Base-by-base conservation (phyloP, 1,139 yeast genomes). In the Kodamaea arcana region DNA sequence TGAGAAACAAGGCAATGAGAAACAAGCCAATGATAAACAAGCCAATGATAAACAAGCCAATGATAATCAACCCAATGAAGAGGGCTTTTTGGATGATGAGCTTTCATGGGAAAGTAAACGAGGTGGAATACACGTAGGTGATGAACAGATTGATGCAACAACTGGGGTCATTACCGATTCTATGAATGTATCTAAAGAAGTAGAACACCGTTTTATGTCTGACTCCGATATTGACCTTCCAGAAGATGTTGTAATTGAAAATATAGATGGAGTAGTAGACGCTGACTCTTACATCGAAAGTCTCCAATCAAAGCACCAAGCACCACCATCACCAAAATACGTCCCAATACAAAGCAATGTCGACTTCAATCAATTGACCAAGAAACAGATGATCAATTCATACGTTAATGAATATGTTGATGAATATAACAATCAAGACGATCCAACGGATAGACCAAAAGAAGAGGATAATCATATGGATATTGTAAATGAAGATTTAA, bases 161-260 rank as follows among this genome's bases (percentile, higher is more conserved):
- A n/a, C n/a, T n/a, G n/a, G n/a, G n/a, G n/a, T n/a, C n/a, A n/a
- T n/a, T n/a, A 18, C 22, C 9, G 22, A 18, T 18, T 18, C 22
- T 7, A 7, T 9, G 9, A 6, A 18, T 7, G 22, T 18, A 18
- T 7, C 9, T 18, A n/a, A n/a, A n/a, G n/a, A n/a, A n/a, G n/a
- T n/a, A n/a, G n/a, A n/a, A n/a, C n/a, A n/a, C n/a, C n/a, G n/a
- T n/a, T n/a, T n/a, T n/a, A n/a, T n/a, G n/a, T n/a, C n/a, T n/a
- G 22, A 18, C 22, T 6, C 22, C 9, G 22, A 18, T 9, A 7
- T 18, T 18, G 52, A 52, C 25, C 52, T 52, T 1, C 58, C 53
- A 21, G 41, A 49, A 29, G 40, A 37, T 24, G 58, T 59, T 1
- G 45, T 48, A 2, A 44, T 54, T 13, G 58, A 45, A 15, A 50